Conservation (phyloP, 139 green algal species). For the Pleodorina starrii region DNA sequence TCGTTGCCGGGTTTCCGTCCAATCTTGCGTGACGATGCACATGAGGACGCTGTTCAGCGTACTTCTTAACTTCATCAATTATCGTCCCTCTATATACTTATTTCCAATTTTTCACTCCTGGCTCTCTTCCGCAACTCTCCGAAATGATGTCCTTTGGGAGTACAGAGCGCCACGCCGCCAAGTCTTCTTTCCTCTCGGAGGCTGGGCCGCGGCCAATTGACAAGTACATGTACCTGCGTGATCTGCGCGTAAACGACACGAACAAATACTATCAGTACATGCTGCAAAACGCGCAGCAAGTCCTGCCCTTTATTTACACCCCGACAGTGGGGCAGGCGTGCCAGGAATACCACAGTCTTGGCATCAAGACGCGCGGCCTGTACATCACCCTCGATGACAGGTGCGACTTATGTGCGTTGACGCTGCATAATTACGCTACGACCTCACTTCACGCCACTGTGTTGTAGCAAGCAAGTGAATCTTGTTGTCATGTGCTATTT, state of each 20-base stretch:
- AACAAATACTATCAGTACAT: background rate
- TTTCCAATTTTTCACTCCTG: background rate
- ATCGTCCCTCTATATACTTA: background rate
- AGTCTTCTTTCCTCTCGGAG: background rate
- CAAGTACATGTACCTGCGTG: conserved; percentile 64
- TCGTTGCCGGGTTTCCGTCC: background rate
- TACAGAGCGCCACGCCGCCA: background rate
- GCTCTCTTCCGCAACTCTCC: background rate
- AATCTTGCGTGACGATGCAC: too few species aligned
- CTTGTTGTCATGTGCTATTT: too few species aligned
- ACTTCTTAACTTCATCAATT: background rate
- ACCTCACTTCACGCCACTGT: too few species aligned
- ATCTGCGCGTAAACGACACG: conserved; percentile 46
- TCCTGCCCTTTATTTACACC: conserved; percentile 91
- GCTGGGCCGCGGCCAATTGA: conserved; percentile 13
- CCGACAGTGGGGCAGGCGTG: conserved; percentile 95
- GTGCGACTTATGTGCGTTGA: conserved; percentile 7
- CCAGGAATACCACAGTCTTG: conserved; percentile 69
- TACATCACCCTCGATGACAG: conserved; percentile 45
- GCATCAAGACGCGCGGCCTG: conserved; percentile 32
- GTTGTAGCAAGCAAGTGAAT: too few species aligned
- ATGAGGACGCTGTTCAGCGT: too few species aligned
- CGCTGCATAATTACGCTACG: too few species aligned
- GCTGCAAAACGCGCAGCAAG: background rate
- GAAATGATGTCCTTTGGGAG: background rate